Evolutionary conservation across 1,284 basidiomycete species (phyloP), one percentile per base, ranked within the genome.

Genomic region (Ustilago bromivora): DNA sequence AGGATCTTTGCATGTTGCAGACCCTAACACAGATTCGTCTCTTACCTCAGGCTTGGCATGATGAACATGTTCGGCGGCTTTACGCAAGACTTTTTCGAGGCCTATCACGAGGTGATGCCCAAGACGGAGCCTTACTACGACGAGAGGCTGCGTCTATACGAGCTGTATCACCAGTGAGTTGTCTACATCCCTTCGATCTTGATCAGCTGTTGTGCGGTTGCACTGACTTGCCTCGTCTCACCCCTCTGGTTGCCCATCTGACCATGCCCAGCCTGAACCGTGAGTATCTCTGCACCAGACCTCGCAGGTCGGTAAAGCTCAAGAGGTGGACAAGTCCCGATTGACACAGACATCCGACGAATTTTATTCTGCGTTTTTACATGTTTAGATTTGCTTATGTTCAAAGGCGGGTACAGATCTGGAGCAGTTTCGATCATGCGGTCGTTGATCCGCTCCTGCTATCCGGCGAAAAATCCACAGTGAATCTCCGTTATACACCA

Each of bases 51-150:
- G 36, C 73, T 76, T 10, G 73, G 73, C 5, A 76, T 76, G 40
- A 76, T 76, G 73, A 63, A 67, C 61, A 76, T 76, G 73, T 76
- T 71, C n/a, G 73, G 73, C 1, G 73, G 73, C 43, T 76, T 76
- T 55, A 71, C 68, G 19, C 40, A 66, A n/a, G 73, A 71, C 54
- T 76, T 76, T 32, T 76, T 76, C 55, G 65, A 71, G 19, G 73
- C 73, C n/a, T 76, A 76, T 40, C 73, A 76, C 61, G 53, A 61
- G 31, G 51, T 71, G 3, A 60, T 76, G 5, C 73, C 73, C 1
- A 54, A 55, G 15, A 61, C 57, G 8, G 61, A 76, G 51, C 68
- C 73, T 12, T 57, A 76, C 34, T 76, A 76, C 52, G 41, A 71
- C 12, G 53, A 76, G 36, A 55, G 73, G 19, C 40, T 71, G 4